phyloP scores from a whole-genome alignment of 306 rosid species.

The Dicorynia guianensis region DNA sequence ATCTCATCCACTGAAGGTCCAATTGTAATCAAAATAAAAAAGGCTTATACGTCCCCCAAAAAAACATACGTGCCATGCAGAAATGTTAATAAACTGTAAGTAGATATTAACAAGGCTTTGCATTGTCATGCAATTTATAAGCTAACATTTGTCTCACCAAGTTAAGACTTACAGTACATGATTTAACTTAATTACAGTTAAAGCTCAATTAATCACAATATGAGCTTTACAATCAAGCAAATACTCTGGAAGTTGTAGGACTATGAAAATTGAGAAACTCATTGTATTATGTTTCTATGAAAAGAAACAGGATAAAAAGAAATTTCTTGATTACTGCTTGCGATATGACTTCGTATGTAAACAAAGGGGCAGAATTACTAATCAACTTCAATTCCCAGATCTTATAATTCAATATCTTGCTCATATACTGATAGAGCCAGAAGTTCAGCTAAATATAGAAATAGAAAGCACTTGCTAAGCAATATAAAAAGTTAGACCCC shows the following conservation, averaged over 20 bases:
- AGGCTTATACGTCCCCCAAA: neutral
- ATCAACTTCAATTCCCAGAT: slow-evolving; percentile 3
- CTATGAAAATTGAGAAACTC: neutral
- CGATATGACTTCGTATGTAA: neutral
- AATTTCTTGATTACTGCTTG: neutral
- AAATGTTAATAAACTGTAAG: neutral
- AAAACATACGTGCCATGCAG: neutral
- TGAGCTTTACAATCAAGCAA: slow-evolving; percentile 1
- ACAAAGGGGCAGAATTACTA: neutral
- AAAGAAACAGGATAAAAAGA: neutral
- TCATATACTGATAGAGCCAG: slow-evolving; percentile 13
- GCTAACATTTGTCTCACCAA: too few relatives aligned
- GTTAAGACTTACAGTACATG: neutral
- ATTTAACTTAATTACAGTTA: neutral
- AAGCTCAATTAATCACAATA: neutral
- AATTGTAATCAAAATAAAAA: neutral
- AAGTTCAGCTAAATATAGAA: neutral
- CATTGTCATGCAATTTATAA: neutral
- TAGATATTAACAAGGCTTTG: neutral
- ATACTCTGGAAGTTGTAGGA: slow-evolving; percentile 18
- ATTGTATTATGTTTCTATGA: neutral
- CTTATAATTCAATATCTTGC: neutral
- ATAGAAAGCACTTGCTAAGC: slow-evolving; percentile 10
- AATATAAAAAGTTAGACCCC: slow-evolving; percentile 17
- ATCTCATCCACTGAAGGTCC: neutral